Conservation (phyloP, 805 yeast species). For the Isabelozyma gotoi region DNA sequence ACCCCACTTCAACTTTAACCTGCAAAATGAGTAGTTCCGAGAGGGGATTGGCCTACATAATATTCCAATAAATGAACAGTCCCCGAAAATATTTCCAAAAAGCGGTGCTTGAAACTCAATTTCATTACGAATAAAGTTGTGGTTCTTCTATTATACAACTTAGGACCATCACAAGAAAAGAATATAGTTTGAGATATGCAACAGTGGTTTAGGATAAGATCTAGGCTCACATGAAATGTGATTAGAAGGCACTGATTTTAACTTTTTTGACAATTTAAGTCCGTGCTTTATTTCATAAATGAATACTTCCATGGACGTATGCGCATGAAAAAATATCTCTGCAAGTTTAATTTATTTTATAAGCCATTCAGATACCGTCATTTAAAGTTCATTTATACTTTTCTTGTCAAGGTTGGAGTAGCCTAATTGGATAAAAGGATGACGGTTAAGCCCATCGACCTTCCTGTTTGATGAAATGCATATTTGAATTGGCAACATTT, state of each 20-base stretch:
- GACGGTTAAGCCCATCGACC: no score
- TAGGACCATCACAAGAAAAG: not conserved
- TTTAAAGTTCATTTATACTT: not conserved
- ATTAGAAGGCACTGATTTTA: not conserved
- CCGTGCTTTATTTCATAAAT: not conserved
- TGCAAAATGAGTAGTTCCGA: not conserved
- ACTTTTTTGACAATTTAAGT: not conserved
- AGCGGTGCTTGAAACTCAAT: no score
- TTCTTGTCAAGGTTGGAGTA: not conserved
- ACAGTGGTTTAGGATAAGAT: not conserved
- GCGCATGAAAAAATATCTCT: not conserved
- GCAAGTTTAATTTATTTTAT: not conserved
- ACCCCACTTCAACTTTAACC: not conserved
- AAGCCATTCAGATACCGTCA: not conserved
- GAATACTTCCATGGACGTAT: no score
- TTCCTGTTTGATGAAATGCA: no score
- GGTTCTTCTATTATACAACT: no score
- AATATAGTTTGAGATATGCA: no score
- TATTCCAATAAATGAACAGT: no score
- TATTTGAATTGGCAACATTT: no score
- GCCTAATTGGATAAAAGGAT: no score
- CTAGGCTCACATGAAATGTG: not conserved
- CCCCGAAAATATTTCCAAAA: no score
- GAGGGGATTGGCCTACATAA: no score
- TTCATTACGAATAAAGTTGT: no score